phyloP scores from a whole-genome alignment of 306 rosid species.

The Argentina anserina region DNA sequence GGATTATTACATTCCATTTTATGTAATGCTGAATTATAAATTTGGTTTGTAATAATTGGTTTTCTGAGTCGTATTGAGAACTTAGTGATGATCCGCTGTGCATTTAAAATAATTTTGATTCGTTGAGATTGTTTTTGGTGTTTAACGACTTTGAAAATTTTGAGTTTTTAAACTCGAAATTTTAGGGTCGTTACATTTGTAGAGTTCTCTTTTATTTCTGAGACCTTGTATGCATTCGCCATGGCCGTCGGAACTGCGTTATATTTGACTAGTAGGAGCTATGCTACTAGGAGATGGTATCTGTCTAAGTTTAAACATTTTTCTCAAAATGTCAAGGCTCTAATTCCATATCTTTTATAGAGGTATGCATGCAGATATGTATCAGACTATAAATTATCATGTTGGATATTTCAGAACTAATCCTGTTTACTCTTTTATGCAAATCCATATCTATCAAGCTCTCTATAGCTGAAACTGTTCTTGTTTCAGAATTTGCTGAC shows the following conservation, averaged over 20 bases:
- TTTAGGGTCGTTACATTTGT: too few relatives aligned
- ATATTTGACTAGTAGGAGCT: slow-evolving; percentile 66
- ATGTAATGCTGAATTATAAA: too few relatives aligned
- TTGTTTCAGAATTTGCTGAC: too few relatives aligned
- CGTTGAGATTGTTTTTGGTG: too few relatives aligned
- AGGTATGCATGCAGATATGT: background rate
- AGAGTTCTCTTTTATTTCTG: slow-evolving; percentile 64
- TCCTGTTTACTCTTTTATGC: background rate
- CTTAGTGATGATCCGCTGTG: too few relatives aligned
- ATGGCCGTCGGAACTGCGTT: slow-evolving; percentile 39
- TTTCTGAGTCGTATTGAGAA: too few relatives aligned
- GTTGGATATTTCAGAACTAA: background rate
- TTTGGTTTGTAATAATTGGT: too few relatives aligned
- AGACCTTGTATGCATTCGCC: slow-evolving; percentile 35
- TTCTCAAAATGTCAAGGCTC: slow-evolving; percentile 55
- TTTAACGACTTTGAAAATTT: too few relatives aligned
- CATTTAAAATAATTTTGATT: too few relatives aligned
- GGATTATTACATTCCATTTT: too few relatives aligned
- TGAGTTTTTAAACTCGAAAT: too few relatives aligned
- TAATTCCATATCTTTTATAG: slow-evolving; percentile 55
- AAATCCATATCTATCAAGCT: background rate
- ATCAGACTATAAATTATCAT: background rate
- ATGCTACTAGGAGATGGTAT: slow-evolving; percentile 64
- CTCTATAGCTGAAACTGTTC: background rate
- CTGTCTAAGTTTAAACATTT: slow-evolving; percentile 65